Evolutionary conservation across 495 filamentous ascomycete species (phyloP).

Genomic region (Aspergillus egyptiacus): DNA sequence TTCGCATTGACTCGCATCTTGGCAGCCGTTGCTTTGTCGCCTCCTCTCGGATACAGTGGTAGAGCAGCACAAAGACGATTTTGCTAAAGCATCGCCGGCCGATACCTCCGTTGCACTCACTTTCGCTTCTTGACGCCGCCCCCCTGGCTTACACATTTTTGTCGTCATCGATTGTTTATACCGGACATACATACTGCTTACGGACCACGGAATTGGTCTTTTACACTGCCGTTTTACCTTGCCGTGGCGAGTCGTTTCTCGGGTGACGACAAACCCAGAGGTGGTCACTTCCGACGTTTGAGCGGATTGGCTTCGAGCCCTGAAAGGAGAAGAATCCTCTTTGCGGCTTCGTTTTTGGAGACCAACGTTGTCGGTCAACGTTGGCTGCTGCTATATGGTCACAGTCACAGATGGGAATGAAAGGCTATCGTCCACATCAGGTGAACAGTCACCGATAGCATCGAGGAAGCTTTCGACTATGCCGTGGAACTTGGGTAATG

Average conservation of each 20-base stretch:
- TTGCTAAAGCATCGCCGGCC: constrained; percentile 23
- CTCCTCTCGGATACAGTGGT: constrained; percentile 5
- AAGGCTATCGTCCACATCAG: constrained; percentile 30
- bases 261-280: constrained; percentile 8
- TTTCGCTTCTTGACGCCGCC: constrained; percentile 10
- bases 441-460: constrained; percentile 41
- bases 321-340: neutral
- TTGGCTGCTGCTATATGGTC: constrained; percentile 40
- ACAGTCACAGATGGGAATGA: constrained; percentile 44
- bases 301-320: constrained; percentile 3
- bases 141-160: constrained; percentile 3
- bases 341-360: constrained; percentile 8
- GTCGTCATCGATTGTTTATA: neutral
- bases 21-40: constrained; percentile 8
- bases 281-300: constrained; percentile 5
- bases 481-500: constrained; percentile 37
- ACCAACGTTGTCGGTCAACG: constrained; percentile 26
- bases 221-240: constrained; percentile 1
- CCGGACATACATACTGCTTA: constrained; percentile 6
- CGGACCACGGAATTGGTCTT: neutral
- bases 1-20: constrained; percentile 2
- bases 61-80: constrained; percentile 18
- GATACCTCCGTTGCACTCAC: constrained; percentile 19
- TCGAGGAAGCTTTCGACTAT: constrained; percentile 38
- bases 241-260: constrained; percentile 1